Conservation (phyloP, 2,329 filamentous ascomycete species). For the Septoria linicola region DNA sequence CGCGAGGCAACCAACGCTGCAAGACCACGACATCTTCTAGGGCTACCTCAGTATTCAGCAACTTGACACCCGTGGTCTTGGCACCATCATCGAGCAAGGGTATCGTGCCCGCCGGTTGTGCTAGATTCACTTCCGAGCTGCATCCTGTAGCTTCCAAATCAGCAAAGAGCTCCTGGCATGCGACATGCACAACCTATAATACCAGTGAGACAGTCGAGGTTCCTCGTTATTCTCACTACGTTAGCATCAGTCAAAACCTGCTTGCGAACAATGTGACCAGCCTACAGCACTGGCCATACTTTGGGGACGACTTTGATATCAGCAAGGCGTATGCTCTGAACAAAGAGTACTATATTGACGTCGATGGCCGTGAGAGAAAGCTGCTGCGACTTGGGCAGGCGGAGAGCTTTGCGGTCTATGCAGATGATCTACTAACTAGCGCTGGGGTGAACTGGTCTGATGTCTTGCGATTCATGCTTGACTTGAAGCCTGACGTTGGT, state of each 20-base stretch:
- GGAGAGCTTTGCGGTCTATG: constrained; percentile 38
- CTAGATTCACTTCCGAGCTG: constrained; percentile 11
- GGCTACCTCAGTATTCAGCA: constrained; percentile 8
- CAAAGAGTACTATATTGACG: constrained; percentile 34
- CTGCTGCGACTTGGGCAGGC: constrained; percentile 40
- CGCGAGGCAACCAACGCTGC: constrained; percentile 2
- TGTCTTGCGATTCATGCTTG: constrained; percentile 43
- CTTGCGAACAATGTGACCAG: constrained; percentile 44
- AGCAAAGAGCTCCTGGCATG: constrained; percentile 10
- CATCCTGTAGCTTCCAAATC: not conserved
- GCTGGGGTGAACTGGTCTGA: constrained; percentile 40
- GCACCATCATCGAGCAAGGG: not conserved
- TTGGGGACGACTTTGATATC: constrained; percentile 40
- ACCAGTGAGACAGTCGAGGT: constrained; percentile 27
- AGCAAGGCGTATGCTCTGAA: constrained; percentile 33
- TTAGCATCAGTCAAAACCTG: constrained; percentile 44
- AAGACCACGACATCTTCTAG: not conserved
- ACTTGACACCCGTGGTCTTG: not conserved
- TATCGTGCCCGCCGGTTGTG: not conserved
- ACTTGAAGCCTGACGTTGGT: constrained; percentile 30
- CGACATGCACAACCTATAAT: constrained; percentile 12
- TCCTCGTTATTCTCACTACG: constrained; percentile 45
- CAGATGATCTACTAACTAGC: constrained; percentile 39
- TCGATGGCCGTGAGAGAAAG: constrained; percentile 32
- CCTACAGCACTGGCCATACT: constrained; percentile 44